Evolutionary conservation across 306 rosid genomes (phyloP), one percentile per base, ranked within the genome.

Genomic region (Lupinus albus): DNA sequence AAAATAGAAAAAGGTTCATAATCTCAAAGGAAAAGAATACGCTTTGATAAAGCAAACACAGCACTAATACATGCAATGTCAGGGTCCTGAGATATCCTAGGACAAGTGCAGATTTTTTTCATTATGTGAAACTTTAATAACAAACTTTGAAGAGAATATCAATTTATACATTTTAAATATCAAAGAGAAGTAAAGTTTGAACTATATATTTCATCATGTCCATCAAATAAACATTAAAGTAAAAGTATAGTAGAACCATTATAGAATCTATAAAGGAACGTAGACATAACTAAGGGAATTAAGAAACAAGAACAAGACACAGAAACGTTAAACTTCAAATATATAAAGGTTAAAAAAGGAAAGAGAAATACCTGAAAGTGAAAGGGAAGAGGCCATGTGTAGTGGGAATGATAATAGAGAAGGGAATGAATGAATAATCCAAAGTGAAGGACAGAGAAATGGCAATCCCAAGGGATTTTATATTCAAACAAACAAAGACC

Each of bases 401-500:
- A 49, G 59, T 14, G 20, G 28, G 48, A 66, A 76, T 71, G 79
- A 67, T 11, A 52, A 8, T 8, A 9, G 11, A 38, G 42, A 7
- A 7, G 6, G 10, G 11, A 38, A 36, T 36, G 8, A 42, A 28
- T 58, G 7, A 67, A 36, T 21, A 67, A 73, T 25, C 32, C 71
- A 28, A 12, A 6, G 50, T 59, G 46, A 78, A 80, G 76, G 75
- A 52, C 75, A 82, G 91, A 87, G 84, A 81, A 84, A 87, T 80
- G 76, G 64, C 56, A 81, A 82, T 80, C 79, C 86, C 83, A 69
- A 87, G 84, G 82, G 84, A 84, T 54, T 72, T 75, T 68, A 25
- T 72, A 68, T 28, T 28, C 33, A 28, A 28, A 28, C 55, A 87
- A 76, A 80, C 68, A 64, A 85, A 78, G 79, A 76, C 84, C 80